Evolutionary conservation across 768 basidiomycete genomes (phyloP), one percentile per base, ranked within the genome.

Genomic region (Phylloporus sp.): DNA sequence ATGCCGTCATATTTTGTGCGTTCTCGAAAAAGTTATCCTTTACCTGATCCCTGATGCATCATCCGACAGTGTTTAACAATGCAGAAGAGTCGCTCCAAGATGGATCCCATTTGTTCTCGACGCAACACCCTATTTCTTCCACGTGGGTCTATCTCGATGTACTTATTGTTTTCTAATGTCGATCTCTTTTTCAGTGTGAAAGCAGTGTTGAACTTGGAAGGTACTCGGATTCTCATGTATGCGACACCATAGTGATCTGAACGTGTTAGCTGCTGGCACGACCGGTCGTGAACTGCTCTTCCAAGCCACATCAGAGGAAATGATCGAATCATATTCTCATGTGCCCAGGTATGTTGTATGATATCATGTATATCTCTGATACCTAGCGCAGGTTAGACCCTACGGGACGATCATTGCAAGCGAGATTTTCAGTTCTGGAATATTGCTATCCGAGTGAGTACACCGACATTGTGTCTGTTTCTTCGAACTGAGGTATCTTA

Each of bases 71-170:
- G 50, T 96, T 95, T 71, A 97, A 97, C 55, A 78, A 95, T 50
- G 95, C 86, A 10, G 94, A 98, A 66, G 94, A 98, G 62, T 90
- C 86, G 1, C 69, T 98, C 24, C 95, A 97, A 65, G 95, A 97
- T 60, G 93, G 86, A 0, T 93, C 90, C 0, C 94, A 98, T 67
- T 72, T 96, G 5, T 98, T 85, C 65, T 84, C 92, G 6, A 96
- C 92, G 1, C 91, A 95, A 58, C 91, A 96, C 62, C 81, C 80
- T 14, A 74, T 74, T 48, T 82, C 80, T 23, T 62, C 74, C 9
- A 87, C 82, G 88, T 87, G 45, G 57, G 84, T 71, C 27, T 21
- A 15, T 39, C 24, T 35, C 35, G 21, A 14, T 13, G 22, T 28
- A 5, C 29, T 6, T 42, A 31, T 10, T 48, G n/a, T 43, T 52